These are phyloP conservation scores for Lipomyces oligophaga DNA, from an alignment of 805 yeast genomes.

Conservation along the genomic window DNA sequence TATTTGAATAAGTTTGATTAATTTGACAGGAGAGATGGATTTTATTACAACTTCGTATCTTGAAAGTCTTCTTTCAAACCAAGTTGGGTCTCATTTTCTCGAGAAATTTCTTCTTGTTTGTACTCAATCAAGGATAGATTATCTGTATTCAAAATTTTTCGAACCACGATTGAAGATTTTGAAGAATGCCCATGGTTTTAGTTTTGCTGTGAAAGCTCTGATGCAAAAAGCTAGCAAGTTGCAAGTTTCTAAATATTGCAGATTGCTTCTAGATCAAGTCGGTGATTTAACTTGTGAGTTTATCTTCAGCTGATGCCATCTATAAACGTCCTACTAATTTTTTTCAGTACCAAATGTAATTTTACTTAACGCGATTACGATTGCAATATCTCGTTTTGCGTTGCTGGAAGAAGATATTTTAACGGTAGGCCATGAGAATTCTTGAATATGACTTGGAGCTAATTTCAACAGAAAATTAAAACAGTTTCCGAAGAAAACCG, in stretches of 20 bases:
- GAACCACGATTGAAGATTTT: constrained; percentile 66
- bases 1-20: neutral
- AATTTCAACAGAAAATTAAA: constrained; percentile 5
- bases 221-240: constrained; percentile 43
- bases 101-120: constrained; percentile 65
- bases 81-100: constrained; percentile 91
- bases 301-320: neutral
- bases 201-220: constrained; percentile 70
- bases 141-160: constrained; percentile 70
- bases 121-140: constrained; percentile 63
- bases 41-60: constrained; percentile 49
- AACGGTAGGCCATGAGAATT: neutral
- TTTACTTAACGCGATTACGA: constrained; percentile 6
- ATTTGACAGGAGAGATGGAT: constrained; percentile 29
- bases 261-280: constrained; percentile 5
- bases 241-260: constrained; percentile 2
- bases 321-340: neutral
- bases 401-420: constrained; percentile 1
- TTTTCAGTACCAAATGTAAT: constrained; percentile 7
- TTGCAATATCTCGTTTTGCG: constrained; percentile 6
- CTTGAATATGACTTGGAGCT: neutral
- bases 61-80: constrained; percentile 75
- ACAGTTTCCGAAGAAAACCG: neutral
- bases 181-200: constrained; percentile 79
- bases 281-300: constrained; percentile 15